Base-by-base conservation (phyloP, 129 eudicot genomes). In the Centaurea solstitialis region DNA sequence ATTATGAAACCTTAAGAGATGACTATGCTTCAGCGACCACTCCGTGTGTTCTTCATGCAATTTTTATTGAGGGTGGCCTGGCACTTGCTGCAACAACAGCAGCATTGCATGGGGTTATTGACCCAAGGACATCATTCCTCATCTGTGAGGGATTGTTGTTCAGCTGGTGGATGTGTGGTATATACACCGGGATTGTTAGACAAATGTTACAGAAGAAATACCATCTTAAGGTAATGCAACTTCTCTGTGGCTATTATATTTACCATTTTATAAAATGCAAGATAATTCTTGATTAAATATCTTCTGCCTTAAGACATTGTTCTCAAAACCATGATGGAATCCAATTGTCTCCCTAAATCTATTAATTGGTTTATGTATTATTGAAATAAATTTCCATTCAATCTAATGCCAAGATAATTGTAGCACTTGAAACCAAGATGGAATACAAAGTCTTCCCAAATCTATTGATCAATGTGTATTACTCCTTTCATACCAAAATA, bases 121-220 rank as follows among this genome's bases (percentile, higher is more conserved):
- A 95, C 75, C 99, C 98, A 0, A 84, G 93, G 78, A 84, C 97
- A 20, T 86, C 98, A 22, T 95, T 85, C 79, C 98, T 92, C 62
- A 82, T 95, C 18, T 85, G 94, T 66, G 99, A 95, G 83, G 97
- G 99, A 77, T 73, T 89, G 75, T 33, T 95, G 40, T 95, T 95
- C 73, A 85, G 98, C 75, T 95, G 99, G 99, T 95, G 99, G 99
- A 91, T 95, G 99, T 92, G 99, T 84, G 99, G 94, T 24, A 95
- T 91, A 65, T 95, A 95, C 86, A 95, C 97, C 3, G 99, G 99
- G 67, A 87, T 90, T 41, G 88, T 88, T 61, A 88, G 98, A 39
- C 98, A 95, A 76, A 81, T 91, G 72, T 77, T 95, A 67, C 98
- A 95, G 90, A 92, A 88, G 87, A 91, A 95, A 76, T 95, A 95